Conservation (phyloP, 176 grass and related monocot species). For the Triticum urartu region DNA sequence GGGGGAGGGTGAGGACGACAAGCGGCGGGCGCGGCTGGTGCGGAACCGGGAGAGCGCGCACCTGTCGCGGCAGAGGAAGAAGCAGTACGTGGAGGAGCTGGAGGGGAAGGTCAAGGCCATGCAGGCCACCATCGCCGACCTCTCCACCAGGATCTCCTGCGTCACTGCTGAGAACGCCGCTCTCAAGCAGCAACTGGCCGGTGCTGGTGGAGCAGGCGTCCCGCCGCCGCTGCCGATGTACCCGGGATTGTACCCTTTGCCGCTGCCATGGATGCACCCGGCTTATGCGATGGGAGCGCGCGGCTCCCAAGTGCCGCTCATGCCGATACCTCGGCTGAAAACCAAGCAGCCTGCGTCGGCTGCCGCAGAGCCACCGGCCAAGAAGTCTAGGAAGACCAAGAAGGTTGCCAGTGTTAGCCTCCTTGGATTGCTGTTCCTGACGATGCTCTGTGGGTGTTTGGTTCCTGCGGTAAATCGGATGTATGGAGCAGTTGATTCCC, state of each 20-base stretch:
- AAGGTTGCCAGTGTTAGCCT: slow-evolving; percentile 62
- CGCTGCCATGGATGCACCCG: slow-evolving; percentile 46
- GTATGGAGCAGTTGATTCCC: not conserved
- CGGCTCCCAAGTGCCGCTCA: slow-evolving; percentile 54
- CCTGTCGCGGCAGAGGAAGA: slow-evolving; percentile 74
- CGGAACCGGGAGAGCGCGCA: slow-evolving; percentile 78
- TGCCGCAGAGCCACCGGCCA: slow-evolving; percentile 39
- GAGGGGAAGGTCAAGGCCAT: slow-evolving; percentile 62
- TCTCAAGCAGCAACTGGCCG: slow-evolving; percentile 54
- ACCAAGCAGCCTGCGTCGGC: slow-evolving; percentile 3
- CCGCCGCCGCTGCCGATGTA: slow-evolving; percentile 33
- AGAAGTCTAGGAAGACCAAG: slow-evolving; percentile 62
- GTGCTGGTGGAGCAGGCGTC: not conserved
- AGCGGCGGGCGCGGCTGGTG: slow-evolving; percentile 52
- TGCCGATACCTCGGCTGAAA: slow-evolving; percentile 63
- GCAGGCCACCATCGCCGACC: slow-evolving; percentile 70
- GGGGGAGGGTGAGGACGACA: slow-evolving; percentile 30
- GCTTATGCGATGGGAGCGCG: slow-evolving; percentile 33
- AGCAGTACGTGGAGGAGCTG: slow-evolving; percentile 61
- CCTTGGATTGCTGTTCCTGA: slow-evolving; percentile 40
- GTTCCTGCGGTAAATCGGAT: slow-evolving; percentile 36
- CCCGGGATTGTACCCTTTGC: slow-evolving; percentile 41
- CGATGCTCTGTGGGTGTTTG: slow-evolving; percentile 41
- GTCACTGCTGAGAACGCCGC: slow-evolving; percentile 55
- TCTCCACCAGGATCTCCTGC: slow-evolving; percentile 61